These are phyloP conservation scores for Pestalotiopsis sp. DNA, from an alignment of 2,329 filamentous ascomycete species.

Conservation along the genomic window DNA sequence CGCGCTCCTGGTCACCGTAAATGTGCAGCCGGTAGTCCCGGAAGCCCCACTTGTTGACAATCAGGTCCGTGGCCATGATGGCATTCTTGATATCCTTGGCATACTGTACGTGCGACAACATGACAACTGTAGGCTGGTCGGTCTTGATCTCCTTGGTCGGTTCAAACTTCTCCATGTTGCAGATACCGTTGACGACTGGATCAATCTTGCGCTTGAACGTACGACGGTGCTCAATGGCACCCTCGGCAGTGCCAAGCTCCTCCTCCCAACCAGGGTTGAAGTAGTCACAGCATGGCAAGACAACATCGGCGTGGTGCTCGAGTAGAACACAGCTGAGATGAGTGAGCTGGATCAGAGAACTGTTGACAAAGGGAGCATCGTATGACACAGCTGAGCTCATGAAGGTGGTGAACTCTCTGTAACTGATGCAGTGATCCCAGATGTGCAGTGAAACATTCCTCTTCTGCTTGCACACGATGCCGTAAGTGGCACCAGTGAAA, in stretches of 20 bases:
- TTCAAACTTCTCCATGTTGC: conserved; percentile 11
- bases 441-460: conserved; percentile 7
- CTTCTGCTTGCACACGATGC: conserved; percentile 12
- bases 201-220: conserved; percentile 7
- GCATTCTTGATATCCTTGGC: conserved; percentile 12
- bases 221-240: conserved; percentile 4
- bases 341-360: conserved; percentile 3
- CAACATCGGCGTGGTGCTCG: conserved; percentile 10
- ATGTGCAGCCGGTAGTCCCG: conserved; percentile 6
- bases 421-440: conserved; percentile 10
- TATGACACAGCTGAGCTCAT: conserved; percentile 9
- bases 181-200: conserved; percentile 11
- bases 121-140: conserved; percentile 1
- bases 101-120: conserved; percentile 10
- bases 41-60: conserved; percentile 12
- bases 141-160: conserved; percentile 4
- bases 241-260: conserved; percentile 8
- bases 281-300: conserved; percentile 10
- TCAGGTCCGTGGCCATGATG: conserved; percentile 8
- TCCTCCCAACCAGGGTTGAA: conserved; percentile 11
- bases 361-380: conserved; percentile 9
- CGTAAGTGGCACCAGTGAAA: conserved; percentile 8
- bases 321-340: conserved; percentile 7
- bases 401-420: conserved; percentile 9
- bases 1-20: conserved; percentile 10